These are phyloP conservation scores for Talaromyces thailandensis DNA, from an alignment of 495 filamentous ascomycete species.

Conservation along the genomic window DNA sequence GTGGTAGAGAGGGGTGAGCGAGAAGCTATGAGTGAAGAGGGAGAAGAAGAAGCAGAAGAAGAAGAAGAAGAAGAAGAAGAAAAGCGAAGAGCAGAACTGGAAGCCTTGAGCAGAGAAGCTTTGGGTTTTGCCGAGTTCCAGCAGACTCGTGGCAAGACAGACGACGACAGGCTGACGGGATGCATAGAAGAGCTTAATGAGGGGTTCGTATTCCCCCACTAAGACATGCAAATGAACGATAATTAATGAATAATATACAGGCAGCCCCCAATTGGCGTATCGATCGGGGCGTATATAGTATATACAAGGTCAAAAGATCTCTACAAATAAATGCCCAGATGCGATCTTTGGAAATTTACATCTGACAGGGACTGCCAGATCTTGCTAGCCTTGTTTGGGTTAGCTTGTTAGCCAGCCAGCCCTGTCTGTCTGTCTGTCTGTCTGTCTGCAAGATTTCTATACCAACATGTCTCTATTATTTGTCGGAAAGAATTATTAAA, in stretches of 20 bases:
- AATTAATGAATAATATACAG: background rate
- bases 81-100: background rate
- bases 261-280: background rate
- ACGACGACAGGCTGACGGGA: constrained; percentile 2
- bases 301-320: background rate
- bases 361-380: background rate
- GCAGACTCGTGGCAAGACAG: constrained; percentile 4
- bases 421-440: background rate
- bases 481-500: background rate
- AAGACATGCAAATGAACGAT: background rate
- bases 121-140: constrained; percentile 1
- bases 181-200: background rate
- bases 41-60: too few species aligned
- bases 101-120: background rate
- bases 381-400: background rate
- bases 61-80: background rate
- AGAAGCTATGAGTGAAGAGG: background rate
- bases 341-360: background rate
- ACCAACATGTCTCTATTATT: background rate
- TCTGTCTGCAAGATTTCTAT: background rate
- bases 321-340: background rate
- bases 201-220: constrained; percentile 2
- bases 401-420: background rate
- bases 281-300: background rate
- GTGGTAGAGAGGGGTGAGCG: background rate